A percentile compares a stretch with the other conserved stretches of the same genome.
Conservation (phyloP, 2,329 filamentous ascomycete species). For the Aspergillus sp. region DNA sequence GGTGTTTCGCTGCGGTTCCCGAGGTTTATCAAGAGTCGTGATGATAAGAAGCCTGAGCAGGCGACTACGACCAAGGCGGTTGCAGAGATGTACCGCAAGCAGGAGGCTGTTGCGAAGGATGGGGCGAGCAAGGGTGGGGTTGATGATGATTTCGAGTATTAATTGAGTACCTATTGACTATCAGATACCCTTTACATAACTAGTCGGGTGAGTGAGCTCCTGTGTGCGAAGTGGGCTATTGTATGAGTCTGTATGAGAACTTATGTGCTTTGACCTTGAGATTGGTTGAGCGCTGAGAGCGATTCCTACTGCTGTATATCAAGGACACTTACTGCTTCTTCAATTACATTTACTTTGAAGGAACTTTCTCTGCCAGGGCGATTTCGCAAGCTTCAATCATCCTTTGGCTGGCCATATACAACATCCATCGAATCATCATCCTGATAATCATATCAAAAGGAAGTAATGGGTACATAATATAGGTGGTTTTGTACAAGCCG, state of each 20-base stretch:
- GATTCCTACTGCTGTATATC: background rate
- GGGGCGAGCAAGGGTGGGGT: constrained; percentile 85
- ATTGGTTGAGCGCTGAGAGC: background rate
- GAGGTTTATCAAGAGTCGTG: constrained; percentile 85
- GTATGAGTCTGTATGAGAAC: background rate
- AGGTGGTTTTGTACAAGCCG: background rate
- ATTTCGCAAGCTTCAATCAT: background rate
- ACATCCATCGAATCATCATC: background rate
- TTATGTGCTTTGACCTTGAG: background rate
- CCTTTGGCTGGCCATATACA: background rate
- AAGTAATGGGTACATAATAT: background rate
- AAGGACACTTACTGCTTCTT: background rate
- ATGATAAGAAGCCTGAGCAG: constrained; percentile 94
- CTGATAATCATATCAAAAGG: background rate
- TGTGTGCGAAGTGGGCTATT: background rate
- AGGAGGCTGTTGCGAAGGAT: constrained; percentile 85
- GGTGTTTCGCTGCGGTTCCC: constrained; percentile 92
- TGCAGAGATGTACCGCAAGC: constrained; percentile 94
- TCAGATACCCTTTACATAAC: background rate
- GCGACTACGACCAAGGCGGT: constrained; percentile 84
- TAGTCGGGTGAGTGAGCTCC: background rate
- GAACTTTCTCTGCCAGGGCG: background rate
- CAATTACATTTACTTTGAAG: background rate
- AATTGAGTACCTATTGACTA: background rate
- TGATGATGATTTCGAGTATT: constrained; percentile 99